Evolutionary conservation across 495 filamentous ascomycete genomes (phyloP), one percentile per base, ranked within the genome.

Genomic region (Aspergillus saccharolyticus): DNA sequence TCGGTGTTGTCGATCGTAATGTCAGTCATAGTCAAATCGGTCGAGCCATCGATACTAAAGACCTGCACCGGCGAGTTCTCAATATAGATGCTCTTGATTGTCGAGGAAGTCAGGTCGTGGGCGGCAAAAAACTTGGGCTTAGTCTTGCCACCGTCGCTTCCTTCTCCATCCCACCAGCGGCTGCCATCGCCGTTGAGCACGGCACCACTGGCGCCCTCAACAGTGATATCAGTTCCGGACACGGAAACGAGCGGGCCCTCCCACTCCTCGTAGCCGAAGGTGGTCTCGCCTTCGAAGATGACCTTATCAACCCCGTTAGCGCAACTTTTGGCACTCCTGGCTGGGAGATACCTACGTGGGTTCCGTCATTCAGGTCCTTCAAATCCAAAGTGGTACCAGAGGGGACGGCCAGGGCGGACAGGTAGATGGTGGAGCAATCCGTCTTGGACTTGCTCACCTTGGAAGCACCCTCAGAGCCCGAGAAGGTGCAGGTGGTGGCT

Each of bases 1-100:
- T 69, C 80, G 9, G 68, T 70, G 67, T 84, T 80, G 53, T 85
- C 76, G 55, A 85, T 75, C 10, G 74, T 81, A 53, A 84, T 70
- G 22, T 63, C 53, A 33, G 61, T 60, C 10, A 86, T 20, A 0
- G 68, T 74, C 16, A 84, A 66, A 30, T 72, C 70, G 1, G 65
- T 62, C 6, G 64, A 62, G 44, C 44, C 44, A 60, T 80, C 73
- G 56, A 85, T 78, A 56, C 69, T 75, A 60, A 85, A 79, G 20
- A 66, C 70, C 39, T 85, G 83, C 6, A 85, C 78, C 0, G 82
- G 83, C 4, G 77, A 74, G 63, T 85, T 83, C 57, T 68, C 51
- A 47, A 77, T 66, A 15, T 67, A 62, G 25, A 73, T 72, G 10
- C 71, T 70, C 65, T 76, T 77, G 19, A 63, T 76, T 28, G 25